A percentile compares a stretch with the other conserved stretches of the same genome.
Evolutionary conservation across 176 grass and related monocot species (phyloP).

Genomic region (Avena insularis): DNA sequence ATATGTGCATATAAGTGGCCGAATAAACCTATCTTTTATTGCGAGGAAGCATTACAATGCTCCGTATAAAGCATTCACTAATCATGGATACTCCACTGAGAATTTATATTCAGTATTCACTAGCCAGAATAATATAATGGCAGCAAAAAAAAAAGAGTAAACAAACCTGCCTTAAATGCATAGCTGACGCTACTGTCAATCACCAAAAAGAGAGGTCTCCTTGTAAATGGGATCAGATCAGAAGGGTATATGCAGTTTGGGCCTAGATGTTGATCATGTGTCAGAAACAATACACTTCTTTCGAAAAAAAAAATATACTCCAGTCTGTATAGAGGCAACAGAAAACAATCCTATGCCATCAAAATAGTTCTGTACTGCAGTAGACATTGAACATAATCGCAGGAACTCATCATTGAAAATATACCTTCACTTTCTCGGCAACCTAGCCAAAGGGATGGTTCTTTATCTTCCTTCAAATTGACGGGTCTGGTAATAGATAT

Average conservation of each 20-base stretch:
- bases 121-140: background rate
- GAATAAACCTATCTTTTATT: background rate
- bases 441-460: constrained; percentile 72
- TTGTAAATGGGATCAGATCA: constrained; percentile 98
- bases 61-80: background rate
- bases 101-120: background rate
- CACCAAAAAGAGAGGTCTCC: constrained; percentile 90
- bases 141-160: constrained; percentile 46
- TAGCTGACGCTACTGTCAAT: constrained; percentile 76
- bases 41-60: background rate
- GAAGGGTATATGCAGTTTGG: constrained; percentile 86
- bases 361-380: constrained; percentile 7
- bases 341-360: constrained; percentile 28
- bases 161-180: constrained; percentile 99
- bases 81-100: constrained; percentile 22
- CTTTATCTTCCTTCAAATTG: constrained; percentile 42
- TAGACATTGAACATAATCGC: background rate
- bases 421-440: constrained; percentile 78
- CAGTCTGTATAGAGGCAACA: constrained; percentile 16
- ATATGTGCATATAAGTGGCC: background rate
- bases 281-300: constrained; percentile 49
- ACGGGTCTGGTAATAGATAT: constrained; percentile 42
- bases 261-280: constrained; percentile 57
- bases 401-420: constrained; percentile 24
- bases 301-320: constrained; percentile 19